phyloP scores from a whole-genome alignment of 495 filamentous ascomycete genomes.

The Xylaria intraflava region DNA sequence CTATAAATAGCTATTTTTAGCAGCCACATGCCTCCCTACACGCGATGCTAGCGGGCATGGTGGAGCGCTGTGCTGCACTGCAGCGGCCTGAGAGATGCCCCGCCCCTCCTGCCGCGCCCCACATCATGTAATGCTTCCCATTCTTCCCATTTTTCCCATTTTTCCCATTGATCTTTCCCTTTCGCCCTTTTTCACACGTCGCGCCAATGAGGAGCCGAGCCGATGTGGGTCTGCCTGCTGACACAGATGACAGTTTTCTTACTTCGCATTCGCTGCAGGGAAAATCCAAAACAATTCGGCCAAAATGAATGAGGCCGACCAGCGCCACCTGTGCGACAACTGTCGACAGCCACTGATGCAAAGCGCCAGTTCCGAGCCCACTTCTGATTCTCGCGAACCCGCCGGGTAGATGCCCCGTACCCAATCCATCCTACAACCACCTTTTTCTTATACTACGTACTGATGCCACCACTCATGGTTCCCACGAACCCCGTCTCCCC shows the following conservation, averaged over 20 bases:
- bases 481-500: too few species aligned
- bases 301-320: constrained; percentile 10
- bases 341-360: too few species aligned
- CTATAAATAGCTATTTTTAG: constrained; percentile 33
- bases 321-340: constrained; percentile 5
- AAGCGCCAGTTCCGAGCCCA: too few species aligned
- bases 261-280: constrained; percentile 1
- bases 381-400: too few species aligned
- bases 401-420: too few species aligned
- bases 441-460: too few species aligned
- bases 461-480: too few species aligned
- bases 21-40: constrained; percentile 13
- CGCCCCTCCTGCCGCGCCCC: constrained; percentile 1
- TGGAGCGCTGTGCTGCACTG: neutral
- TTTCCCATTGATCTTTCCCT: neutral
- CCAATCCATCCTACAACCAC: too few species aligned
- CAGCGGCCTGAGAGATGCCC: too few species aligned
- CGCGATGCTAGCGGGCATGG: constrained; percentile 5
- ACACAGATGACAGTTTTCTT: constrained; percentile 9
- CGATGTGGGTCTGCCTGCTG: constrained; percentile 8
- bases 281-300: constrained; percentile 13
- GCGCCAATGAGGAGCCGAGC: neutral
- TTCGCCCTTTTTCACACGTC: too few species aligned
- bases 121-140: neutral
- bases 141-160: neutral